phyloP scores from a whole-genome alignment of 192 early-diverging fungal species.

The Backusella parvicylindrica region DNA sequence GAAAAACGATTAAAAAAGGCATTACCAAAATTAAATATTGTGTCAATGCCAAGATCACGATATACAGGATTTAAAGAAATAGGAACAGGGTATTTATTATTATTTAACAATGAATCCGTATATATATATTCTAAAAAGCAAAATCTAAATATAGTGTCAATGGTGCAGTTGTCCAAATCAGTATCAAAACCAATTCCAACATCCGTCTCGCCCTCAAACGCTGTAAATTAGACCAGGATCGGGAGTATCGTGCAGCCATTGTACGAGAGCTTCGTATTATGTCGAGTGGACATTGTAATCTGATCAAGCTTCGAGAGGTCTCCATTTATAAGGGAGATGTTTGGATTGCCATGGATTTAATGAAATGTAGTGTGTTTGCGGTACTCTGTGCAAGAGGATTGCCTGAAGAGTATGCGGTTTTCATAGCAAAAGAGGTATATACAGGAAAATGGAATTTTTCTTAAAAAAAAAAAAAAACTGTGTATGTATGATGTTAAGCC shows the following conservation, averaged over 20 bases:
- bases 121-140: too few relatives aligned
- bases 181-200: background rate
- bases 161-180: slow-evolving; percentile 29
- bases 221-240: slow-evolving; percentile 32
- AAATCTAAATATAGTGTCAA: slow-evolving; percentile 30
- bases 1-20: slow-evolving; percentile 31
- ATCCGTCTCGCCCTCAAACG: slow-evolving; percentile 30
- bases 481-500: background rate
- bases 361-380: slow-evolving; percentile 37
- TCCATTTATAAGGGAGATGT: slow-evolving; percentile 24
- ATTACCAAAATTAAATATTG: slow-evolving; percentile 22
- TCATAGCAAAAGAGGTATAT: slow-evolving; percentile 31
- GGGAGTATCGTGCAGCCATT: slow-evolving; percentile 32
- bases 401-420: slow-evolving; percentile 33
- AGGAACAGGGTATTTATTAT: slow-evolving; percentile 26
- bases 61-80: slow-evolving; percentile 30
- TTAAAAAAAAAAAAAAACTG: background rate
- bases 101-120: too few relatives aligned
- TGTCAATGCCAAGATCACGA: slow-evolving; percentile 22
- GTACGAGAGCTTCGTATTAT: slow-evolving; percentile 37
- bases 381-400: slow-evolving; percentile 26
- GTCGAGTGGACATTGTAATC: slow-evolving; percentile 27
- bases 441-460: background rate
- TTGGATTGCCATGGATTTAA: slow-evolving; percentile 42
- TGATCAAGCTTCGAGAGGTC: slow-evolving; percentile 32